Base-by-base conservation (phyloP, 345 rosid genomes). In the Pugionium dolabratum region DNA sequence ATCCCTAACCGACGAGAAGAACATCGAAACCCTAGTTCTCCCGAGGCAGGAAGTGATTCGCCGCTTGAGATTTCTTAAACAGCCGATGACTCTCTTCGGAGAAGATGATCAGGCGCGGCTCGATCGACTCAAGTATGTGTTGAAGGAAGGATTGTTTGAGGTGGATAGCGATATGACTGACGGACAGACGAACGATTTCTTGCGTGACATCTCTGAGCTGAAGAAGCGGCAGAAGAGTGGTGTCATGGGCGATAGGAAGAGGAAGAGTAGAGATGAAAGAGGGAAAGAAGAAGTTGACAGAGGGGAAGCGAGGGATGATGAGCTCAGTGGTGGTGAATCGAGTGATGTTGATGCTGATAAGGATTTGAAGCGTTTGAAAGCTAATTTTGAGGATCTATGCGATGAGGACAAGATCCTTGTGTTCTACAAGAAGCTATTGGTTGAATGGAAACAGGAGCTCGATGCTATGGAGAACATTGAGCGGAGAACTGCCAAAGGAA, bases 101-200 rank as follows among this genome's bases (percentile, higher is more conserved):
- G 99, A 94, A 65, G 97, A 94, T 34, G 97, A 90, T 34, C 84
- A 77, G 4, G 85, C 97, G 0, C 80, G 99, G 9, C 90, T 94
- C 5, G 97, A 88, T 66, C 77, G 99, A 34, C 80, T 94, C 40
- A 94, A 90, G 69, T 81, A 82, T 36, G 92, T 94, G 10, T 70
- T 94, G 63, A 90, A 86, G 48, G 85, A 90, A 2, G 99, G 99
- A 41, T 64, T 78, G 30, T 94, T 94, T 52, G 99, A 94, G 82
- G 96, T 94, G 7, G 97, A 94, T 52, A 90, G 89, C 47, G 99
- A 94, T 45, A 79, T 86, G 82, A 90, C 85, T 1, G 99, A 90
- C 59, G 99, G 99, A 4, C 97, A 94, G 73, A 94, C 97, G 31
- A 94, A 94, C n/a, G 99, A 94, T 71, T 94, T 94, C 80, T 75